These are phyloP conservation scores for Naganishia sp. DNA, from an alignment of 1,284 basidiomycete genomes.

Conservation along the genomic window DNA sequence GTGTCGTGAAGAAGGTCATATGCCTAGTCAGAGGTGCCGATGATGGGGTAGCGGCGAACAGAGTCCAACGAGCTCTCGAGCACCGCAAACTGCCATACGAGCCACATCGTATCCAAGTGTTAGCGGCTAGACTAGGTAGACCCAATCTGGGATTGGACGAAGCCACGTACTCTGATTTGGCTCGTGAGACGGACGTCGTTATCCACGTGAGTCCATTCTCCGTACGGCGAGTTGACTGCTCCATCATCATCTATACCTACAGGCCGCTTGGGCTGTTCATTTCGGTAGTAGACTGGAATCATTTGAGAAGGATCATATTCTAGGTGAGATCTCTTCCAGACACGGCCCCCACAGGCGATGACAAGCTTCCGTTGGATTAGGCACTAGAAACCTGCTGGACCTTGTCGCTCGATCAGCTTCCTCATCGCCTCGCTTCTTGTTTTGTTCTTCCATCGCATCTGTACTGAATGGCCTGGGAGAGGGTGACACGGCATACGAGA, in stretches of 20 bases:
- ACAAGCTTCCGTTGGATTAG: conserved; percentile 24
- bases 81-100: conserved; percentile 31
- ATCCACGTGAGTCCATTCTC: conserved; percentile 39
- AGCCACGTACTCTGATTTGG: conserved; percentile 33
- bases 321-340: conserved; percentile 33
- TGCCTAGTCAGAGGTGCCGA: conserved; percentile 51
- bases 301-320: conserved; percentile 41
- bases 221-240: not conserved
- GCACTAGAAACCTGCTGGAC: conserved; percentile 40
- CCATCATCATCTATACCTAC: not conserved
- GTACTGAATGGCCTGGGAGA: conserved; percentile 34
- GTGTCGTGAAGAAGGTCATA: conserved; percentile 39
- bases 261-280: conserved; percentile 51
- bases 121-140: conserved; percentile 33
- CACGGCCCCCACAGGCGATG: not conserved
- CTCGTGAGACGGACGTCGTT: conserved; percentile 33
- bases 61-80: conserved; percentile 35
- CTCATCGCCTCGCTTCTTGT: conserved; percentile 34
- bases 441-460: conserved; percentile 45
- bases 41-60: conserved; percentile 36
- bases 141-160: conserved; percentile 34
- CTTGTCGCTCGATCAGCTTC: conserved; percentile 29
- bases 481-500: conserved; percentile 37
- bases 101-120: conserved; percentile 15
- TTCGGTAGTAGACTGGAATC: conserved; percentile 45